These are phyloP conservation scores for Cladophialophora yegresii DNA, from an alignment of 2,329 filamentous ascomycete genomes.

Conservation along the genomic window DNA sequence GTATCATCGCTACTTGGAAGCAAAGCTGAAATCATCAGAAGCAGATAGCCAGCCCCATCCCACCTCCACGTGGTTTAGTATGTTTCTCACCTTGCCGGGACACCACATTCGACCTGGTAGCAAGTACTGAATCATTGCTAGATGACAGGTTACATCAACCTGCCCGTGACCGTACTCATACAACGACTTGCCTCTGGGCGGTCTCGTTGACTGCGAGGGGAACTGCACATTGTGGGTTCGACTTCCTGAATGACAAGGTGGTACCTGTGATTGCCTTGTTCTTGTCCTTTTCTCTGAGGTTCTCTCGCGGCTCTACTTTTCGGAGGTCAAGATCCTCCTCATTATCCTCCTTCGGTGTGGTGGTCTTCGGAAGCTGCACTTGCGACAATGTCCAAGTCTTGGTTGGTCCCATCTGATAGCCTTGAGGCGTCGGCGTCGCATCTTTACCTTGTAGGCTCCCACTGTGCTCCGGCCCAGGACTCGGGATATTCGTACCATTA, in stretches of 20 bases:
- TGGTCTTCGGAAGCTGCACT: neutral
- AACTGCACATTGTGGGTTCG: constrained; percentile 29
- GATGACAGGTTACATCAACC: neutral
- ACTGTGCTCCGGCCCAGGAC: constrained; percentile 7
- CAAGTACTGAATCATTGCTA: neutral
- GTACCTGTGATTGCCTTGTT: constrained; percentile 22
- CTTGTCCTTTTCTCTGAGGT: constrained; percentile 7
- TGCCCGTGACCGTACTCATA: constrained; percentile 10
- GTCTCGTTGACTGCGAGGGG: constrained; percentile 27
- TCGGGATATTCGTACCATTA: neutral
- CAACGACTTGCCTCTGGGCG: constrained; percentile 28
- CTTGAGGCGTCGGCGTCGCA: constrained; percentile 22
- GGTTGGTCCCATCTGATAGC: constrained; percentile 4
- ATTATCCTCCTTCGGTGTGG: neutral
- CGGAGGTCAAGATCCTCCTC: constrained; percentile 21
- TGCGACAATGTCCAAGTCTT: constrained; percentile 10
- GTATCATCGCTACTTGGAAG: constrained; percentile 23
- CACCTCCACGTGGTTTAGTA: neutral
- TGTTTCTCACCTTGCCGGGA: neutral
- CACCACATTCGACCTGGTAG: neutral
- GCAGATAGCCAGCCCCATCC: neutral
- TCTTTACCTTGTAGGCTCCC: constrained; percentile 28
- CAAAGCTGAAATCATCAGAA: constrained; percentile 1
- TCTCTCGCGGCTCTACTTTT: constrained; percentile 22
- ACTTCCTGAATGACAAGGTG: constrained; percentile 17